Evolutionary conservation across 192 early-diverging fungal species (phyloP).

Genomic region (Podila epigama): DNA sequence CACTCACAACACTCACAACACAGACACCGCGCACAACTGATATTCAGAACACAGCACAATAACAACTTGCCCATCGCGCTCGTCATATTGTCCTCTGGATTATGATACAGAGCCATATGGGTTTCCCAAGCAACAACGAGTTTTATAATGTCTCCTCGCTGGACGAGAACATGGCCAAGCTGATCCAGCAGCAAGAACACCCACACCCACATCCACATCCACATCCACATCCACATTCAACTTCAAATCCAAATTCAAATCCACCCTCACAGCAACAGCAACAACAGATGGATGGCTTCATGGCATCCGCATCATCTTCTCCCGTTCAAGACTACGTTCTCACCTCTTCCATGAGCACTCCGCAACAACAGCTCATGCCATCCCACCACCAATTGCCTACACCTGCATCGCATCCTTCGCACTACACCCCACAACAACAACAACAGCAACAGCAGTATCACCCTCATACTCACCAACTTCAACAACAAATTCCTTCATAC

Average conservation of each 20-base stretch:
- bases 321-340: neutral
- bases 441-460: constrained; percentile 4
- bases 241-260: neutral
- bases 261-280: neutral
- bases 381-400: constrained; percentile 1
- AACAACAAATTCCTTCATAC: neutral
- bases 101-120: constrained; percentile 28
- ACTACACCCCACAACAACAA: neutral
- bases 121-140: constrained; percentile 34
- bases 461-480: constrained; percentile 2
- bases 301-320: neutral
- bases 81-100: too few relatives aligned
- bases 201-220: constrained; percentile 16
- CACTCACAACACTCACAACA: too few relatives aligned
- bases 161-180: constrained; percentile 21
- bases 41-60: too few relatives aligned
- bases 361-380: neutral
- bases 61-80: too few relatives aligned
- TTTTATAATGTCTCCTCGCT: constrained; percentile 30
- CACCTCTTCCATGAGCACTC: neutral
- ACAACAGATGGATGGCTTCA: constrained; percentile 3
- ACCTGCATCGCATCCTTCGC: neutral
- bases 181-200: constrained; percentile 25
- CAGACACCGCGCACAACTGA: neutral
- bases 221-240: constrained; percentile 1